Evolutionary conservation across 1,284 basidiomycete genomes (phyloP).

Genomic region (Malassezia furfur): DNA sequence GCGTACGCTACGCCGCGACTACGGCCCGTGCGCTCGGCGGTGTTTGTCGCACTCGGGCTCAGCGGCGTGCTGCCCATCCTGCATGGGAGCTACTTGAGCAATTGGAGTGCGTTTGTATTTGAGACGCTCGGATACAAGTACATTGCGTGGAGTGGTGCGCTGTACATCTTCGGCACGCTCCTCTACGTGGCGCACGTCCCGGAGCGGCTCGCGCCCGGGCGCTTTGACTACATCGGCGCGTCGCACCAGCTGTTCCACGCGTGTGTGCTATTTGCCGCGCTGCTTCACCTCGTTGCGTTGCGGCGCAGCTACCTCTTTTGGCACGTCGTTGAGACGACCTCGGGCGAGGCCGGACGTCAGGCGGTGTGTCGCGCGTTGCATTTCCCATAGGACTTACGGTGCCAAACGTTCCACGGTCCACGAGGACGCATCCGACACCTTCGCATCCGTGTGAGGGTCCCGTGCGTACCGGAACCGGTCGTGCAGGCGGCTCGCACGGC

Average conservation of each 20-base stretch:
- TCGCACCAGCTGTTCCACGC: conserved; percentile 59
- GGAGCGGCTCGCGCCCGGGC: conserved; percentile 66
- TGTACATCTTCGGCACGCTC: conserved; percentile 35
- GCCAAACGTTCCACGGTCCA: conserved; percentile 16
- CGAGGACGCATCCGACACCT: conserved; percentile 4
- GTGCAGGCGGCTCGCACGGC: conserved; percentile 39
- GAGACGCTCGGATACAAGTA: conserved; percentile 36
- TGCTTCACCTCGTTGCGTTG: conserved; percentile 58
- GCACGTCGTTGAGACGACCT: conserved; percentile 34
- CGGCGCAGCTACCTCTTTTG: conserved; percentile 39
- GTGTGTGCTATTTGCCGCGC: conserved; percentile 67
- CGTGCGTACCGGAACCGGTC: conserved; percentile 37
- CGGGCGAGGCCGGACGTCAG: conserved; percentile 6
- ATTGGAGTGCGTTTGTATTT: conserved; percentile 50
- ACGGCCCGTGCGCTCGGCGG: conserved; percentile 65
- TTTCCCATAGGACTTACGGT: conserved; percentile 7
- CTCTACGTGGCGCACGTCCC: conserved; percentile 64
- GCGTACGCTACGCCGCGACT: conserved; percentile 67
- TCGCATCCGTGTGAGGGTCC: conserved; percentile 3
- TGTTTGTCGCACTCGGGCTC: conserved; percentile 72
- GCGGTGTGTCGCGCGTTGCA: conserved; percentile 26
- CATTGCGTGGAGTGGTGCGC: conserved; percentile 25
- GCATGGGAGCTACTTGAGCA: conserved; percentile 54
- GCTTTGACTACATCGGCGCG: conserved; percentile 63
- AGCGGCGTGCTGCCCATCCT: conserved; percentile 63